Evolutionary conservation across 2,329 filamentous ascomycete genomes (phyloP).

Genomic region (Penicillium fuscoglaucum): DNA sequence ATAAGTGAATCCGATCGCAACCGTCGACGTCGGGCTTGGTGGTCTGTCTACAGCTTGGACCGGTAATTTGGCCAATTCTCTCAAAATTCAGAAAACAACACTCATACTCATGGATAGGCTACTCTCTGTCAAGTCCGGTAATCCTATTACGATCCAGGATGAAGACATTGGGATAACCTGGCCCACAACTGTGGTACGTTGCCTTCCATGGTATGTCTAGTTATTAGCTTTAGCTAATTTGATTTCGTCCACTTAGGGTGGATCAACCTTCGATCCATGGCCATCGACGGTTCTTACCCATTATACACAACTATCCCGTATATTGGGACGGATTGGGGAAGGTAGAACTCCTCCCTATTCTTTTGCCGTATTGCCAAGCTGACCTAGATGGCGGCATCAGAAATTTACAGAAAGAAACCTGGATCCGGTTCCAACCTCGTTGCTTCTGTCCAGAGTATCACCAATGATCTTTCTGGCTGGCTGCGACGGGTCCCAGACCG

Average conservation of each 20-base stretch:
- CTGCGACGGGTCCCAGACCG: slow-evolving; percentile 50
- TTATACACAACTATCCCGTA: slow-evolving; percentile 56
- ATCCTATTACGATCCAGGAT: slow-evolving; percentile 57
- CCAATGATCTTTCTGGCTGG: slow-evolving; percentile 53
- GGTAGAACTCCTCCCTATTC: slow-evolving; percentile 16
- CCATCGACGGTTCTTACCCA: slow-evolving; percentile 52
- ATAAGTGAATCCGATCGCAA: slow-evolving; percentile 49
- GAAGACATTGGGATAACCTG: slow-evolving; percentile 53
- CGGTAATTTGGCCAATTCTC: slow-evolving; percentile 28
- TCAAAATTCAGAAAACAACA: not conserved
- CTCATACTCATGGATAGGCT: slow-evolving; percentile 35
- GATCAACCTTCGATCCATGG: slow-evolving; percentile 34
- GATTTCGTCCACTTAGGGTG: slow-evolving; percentile 12
- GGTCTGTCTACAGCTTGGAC: slow-evolving; percentile 59
- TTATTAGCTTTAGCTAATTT: slow-evolving; percentile 3
- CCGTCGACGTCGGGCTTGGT: slow-evolving; percentile 56
- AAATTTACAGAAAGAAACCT: slow-evolving; percentile 52
- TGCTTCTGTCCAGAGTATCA: slow-evolving; percentile 53
- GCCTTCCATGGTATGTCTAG: not conserved
- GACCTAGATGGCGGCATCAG: slow-evolving; percentile 21
- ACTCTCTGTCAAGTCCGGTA: slow-evolving; percentile 55
- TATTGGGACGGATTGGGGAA: slow-evolving; percentile 52
- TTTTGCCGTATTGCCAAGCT: not conserved
- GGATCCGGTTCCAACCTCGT: slow-evolving; percentile 52
- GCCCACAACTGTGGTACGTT: slow-evolving; percentile 34